These are phyloP conservation scores for Xylaria hypoxylon DNA, from an alignment of 2,329 filamentous ascomycete species.

Conservation along the genomic window DNA sequence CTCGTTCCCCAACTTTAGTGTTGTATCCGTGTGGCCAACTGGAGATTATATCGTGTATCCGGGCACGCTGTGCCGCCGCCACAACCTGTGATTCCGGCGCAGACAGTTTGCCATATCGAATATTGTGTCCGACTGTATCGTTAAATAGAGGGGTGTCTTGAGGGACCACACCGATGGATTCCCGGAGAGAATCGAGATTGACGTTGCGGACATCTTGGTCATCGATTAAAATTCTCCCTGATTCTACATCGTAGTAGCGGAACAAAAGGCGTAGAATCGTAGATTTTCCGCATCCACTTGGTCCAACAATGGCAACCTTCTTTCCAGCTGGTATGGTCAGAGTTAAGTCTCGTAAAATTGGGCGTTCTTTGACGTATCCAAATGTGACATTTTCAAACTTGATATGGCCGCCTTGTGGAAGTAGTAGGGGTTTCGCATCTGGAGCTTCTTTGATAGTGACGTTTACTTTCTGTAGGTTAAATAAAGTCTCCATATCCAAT, in stretches of 20 bases:
- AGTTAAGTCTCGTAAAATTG: conserved; percentile 85
- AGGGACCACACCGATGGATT: conserved; percentile 91
- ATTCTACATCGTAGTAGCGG: conserved; percentile 91
- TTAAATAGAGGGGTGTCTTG: conserved; percentile 99
- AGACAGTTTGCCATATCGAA: conserved; percentile 87
- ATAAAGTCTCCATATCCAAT: conserved; percentile 98
- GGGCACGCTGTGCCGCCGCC: conserved; percentile 82
- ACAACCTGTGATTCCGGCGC: conserved; percentile 79
- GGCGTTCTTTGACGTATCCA: conserved; percentile 87
- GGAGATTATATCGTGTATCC: conserved; percentile 84
- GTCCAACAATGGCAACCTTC: conserved; percentile 95
- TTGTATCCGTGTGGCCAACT: conserved; percentile 88
- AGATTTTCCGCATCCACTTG: conserved; percentile 95
- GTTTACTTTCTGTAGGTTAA: conserved; percentile 97
- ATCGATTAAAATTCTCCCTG: conserved; percentile 88
- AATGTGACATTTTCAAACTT: conserved; percentile 95
- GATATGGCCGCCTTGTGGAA: conserved; percentile 87
- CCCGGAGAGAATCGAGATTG: conserved; percentile 82
- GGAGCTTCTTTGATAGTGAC: conserved; percentile 83
- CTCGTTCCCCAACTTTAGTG: conserved; percentile 92
- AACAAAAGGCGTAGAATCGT: conserved; percentile 92
- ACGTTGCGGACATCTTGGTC: conserved; percentile 91
- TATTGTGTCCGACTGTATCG: conserved; percentile 94
- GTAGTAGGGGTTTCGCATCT: conserved; percentile 76
- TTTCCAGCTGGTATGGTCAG: conserved; percentile 94